Percentiles rank a stretch among this genome's conserved stretches.
Evolutionary conservation across 768 basidiomycete genomes (phyloP).

Genomic region (Podaxis pistillaris): DNA sequence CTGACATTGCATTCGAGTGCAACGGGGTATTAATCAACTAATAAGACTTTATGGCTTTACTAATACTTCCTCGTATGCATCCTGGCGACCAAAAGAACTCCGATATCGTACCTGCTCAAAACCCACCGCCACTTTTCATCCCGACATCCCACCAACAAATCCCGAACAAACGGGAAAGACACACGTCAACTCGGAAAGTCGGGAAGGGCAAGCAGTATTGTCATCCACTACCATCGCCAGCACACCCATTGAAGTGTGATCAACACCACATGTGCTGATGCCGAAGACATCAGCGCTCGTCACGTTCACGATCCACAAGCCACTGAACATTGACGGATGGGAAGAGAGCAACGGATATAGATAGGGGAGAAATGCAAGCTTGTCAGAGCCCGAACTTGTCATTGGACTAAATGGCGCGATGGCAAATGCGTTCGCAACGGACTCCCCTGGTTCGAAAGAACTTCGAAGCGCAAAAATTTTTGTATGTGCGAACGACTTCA

Average conservation of each 20-base stretch:
- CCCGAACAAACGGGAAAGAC: background rate
- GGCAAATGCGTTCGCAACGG: background rate
- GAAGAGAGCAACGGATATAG: conserved; percentile 3
- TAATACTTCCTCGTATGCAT: background rate
- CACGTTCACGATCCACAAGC: background rate
- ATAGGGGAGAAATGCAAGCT: background rate
- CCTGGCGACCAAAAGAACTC: too few species aligned
- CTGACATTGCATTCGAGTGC: background rate
- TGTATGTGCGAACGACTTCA: background rate
- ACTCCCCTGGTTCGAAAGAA: background rate
- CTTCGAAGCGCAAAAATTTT: background rate
- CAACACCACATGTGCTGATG: background rate
- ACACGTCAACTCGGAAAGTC: too few species aligned
- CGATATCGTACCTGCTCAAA: background rate
- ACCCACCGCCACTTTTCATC: background rate
- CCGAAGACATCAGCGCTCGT: background rate
- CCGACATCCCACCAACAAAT: background rate
- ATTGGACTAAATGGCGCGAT: background rate
- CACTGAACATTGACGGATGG: conserved; percentile 1
- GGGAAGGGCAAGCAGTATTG: background rate
- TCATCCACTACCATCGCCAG: background rate
- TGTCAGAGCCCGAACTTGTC: conserved; percentile 5
- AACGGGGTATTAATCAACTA: background rate
- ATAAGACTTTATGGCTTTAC: background rate
- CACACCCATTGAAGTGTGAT: background rate